Evolutionary conservation across 2,329 filamentous ascomycete species (phyloP), one percentile per base, ranked within the genome.

Genomic region (Parascedosporium putredinis): DNA sequence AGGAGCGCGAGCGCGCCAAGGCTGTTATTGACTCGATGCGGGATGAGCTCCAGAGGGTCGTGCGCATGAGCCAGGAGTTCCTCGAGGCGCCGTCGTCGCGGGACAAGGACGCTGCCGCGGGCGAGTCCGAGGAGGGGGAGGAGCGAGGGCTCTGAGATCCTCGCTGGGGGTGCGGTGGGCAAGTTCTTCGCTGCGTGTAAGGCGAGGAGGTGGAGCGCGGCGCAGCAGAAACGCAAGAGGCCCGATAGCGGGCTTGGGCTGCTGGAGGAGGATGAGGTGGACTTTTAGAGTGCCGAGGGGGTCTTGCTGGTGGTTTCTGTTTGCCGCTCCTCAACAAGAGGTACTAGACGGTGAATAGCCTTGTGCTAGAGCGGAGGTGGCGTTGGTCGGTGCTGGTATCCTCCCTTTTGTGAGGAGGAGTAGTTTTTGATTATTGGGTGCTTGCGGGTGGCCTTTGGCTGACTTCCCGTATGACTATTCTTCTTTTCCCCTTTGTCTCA

Each of bases 201-300:
- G 44, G 59, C 57, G 2, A 62, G 62, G 44, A 60, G 60, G 20
- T 58, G 58, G 23, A 65, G 59, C 18, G 12, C 10, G 18, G n/a
- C 4, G 23, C 66, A 31, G 12, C 27, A 54, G 55, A 76, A 70
- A 63, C 65, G 66, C 52, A 69, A 74, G 52, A 66, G 69, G 51
- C 69, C 72, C 54, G 77, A 81, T 58, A 78, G 74, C 49, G 78
- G 76, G 0, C 57, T 81, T 46, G 75, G 75, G 0, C 64, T 81
- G 22, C 54, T 79, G 59, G 74, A 76, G 24, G 76, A 79, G 57
- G 75, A 78, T 31, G 71, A 72, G 49, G 60, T 66, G 16, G 64
- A 66, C 7, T 25, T n/a, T 29, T 29, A 27, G 23, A 45, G 23
- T n/a, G n/a, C n/a, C n/a, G n/a, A n/a, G n/a, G n/a, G n/a, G 40